phyloP scores from a whole-genome alignment of 140 eudicot genomes.

The Oenanthe javanica region DNA sequence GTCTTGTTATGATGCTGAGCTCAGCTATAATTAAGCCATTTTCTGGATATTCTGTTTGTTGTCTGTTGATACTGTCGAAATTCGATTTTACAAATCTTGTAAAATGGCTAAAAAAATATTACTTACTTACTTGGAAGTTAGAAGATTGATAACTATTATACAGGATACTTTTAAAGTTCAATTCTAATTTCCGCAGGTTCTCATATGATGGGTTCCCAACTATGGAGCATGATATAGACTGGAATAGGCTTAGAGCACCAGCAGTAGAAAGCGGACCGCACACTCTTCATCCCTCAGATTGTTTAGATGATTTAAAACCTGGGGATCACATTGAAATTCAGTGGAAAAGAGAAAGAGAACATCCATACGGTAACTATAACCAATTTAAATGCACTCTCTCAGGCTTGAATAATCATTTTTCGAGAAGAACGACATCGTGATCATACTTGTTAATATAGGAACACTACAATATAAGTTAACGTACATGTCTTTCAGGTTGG shows the following conservation, averaged over 20 bases:
- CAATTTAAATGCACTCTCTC: neutral
- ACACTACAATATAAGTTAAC: too few species aligned
- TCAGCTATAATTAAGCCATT: slow-evolving; percentile 40
- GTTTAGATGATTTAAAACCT: slow-evolving; percentile 63
- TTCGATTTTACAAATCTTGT: neutral
- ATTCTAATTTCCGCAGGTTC: slow-evolving; percentile 32
- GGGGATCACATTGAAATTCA: slow-evolving; percentile 88
- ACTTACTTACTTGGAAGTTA: neutral
- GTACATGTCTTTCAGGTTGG: slow-evolving; percentile 62
- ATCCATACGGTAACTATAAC: slow-evolving; percentile 66
- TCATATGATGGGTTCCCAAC: slow-evolving; percentile 47
- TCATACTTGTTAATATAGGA: neutral
- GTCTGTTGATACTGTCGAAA: neutral
- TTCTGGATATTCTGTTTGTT: neutral
- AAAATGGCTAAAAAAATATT: neutral
- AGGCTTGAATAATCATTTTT: neutral
- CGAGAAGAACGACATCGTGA: neutral
- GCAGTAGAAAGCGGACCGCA: slow-evolving; percentile 46
- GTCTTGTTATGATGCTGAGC: slow-evolving; percentile 93
- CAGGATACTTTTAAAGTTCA: neutral
- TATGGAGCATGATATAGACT: slow-evolving; percentile 60
- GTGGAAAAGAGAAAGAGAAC: slow-evolving; percentile 75
- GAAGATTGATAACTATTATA: neutral
- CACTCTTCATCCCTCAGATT: slow-evolving; percentile 60
- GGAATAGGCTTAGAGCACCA: slow-evolving; percentile 81